phyloP scores from a whole-genome alignment of 2,329 filamentous ascomycete genomes.

The Pseudogymnoascus sp. region DNA sequence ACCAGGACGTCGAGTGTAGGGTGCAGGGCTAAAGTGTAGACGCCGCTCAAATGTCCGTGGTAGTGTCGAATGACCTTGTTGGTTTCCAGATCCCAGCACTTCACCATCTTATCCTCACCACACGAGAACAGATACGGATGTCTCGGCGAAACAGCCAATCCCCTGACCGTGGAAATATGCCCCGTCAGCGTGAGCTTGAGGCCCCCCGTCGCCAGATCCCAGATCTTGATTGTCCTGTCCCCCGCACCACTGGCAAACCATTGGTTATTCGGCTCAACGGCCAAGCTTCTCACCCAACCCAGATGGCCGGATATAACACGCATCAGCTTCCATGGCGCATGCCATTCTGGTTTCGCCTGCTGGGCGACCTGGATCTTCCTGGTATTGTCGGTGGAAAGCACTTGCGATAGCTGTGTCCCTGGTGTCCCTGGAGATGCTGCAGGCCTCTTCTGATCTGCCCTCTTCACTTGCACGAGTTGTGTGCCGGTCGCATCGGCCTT shows the following conservation, averaged over 20 bases:
- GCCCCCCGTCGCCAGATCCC: slow-evolving; percentile 86
- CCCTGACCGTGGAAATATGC: slow-evolving; percentile 88
- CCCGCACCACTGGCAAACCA: slow-evolving; percentile 97
- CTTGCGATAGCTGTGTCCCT: slow-evolving; percentile 7
- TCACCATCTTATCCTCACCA: slow-evolving; percentile 99
- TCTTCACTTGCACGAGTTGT: slow-evolving; percentile 32
- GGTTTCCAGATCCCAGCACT: slow-evolving; percentile 99
- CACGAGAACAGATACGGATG: slow-evolving; percentile 98
- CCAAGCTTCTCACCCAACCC: slow-evolving; percentile 84
- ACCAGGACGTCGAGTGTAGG: slow-evolving; percentile 91
- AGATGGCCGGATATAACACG: slow-evolving; percentile 93
- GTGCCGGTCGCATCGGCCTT: slow-evolving; percentile 16
- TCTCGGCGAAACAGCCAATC: slow-evolving; percentile 81
- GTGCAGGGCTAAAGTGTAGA: slow-evolving; percentile 89
- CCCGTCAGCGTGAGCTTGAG: slow-evolving; percentile 81
- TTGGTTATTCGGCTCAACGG: slow-evolving; percentile 91
- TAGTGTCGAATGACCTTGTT: slow-evolving; percentile 98
- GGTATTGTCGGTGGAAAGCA: slow-evolving; percentile 6
- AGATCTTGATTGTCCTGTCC: slow-evolving; percentile 96
- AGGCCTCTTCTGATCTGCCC: slow-evolving; percentile 6
- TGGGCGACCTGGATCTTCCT: slow-evolving; percentile 40
- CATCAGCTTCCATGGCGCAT: slow-evolving; percentile 97
- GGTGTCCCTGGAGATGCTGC: not conserved
- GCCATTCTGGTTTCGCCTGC: slow-evolving; percentile 82
- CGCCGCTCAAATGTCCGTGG: slow-evolving; percentile 91